These are phyloP conservation scores for Solanum chiquidenum DNA, from an alignment of 257 asterid species.

Conservation along the genomic window DNA sequence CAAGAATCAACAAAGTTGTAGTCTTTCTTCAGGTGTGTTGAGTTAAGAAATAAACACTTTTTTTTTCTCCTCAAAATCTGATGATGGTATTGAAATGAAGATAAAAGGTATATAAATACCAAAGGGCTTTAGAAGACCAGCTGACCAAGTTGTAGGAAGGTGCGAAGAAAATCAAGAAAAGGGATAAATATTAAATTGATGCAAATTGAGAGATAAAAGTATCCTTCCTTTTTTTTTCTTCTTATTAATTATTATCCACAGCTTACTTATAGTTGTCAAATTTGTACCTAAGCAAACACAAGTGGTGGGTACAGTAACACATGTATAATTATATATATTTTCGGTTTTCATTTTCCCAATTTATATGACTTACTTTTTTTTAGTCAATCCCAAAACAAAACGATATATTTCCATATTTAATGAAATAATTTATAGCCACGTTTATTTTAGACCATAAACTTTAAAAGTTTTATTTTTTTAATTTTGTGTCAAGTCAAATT, in stretches of 20 bases:
- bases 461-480: neutral
- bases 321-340: neutral
- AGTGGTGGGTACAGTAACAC: neutral
- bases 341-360: accelerated
- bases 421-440: neutral
- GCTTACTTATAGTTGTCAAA: neutral
- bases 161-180: neutral
- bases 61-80: neutral
- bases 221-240: neutral
- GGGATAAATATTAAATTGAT: neutral
- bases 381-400: accelerated
- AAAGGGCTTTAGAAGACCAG: neutral
- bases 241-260: neutral
- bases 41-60: neutral
- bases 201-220: neutral
- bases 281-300: neutral
- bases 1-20: neutral
- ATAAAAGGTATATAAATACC: neutral
- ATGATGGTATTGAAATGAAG: neutral
- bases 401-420: accelerated
- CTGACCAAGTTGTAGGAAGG: slow-evolving; percentile 1
- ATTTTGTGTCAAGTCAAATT: accelerated
- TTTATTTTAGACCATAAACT: neutral
- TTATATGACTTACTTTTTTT: neutral
- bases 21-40: neutral